These are phyloP conservation scores for Neurospora tetraspora DNA, from an alignment of 495 filamentous ascomycete genomes.

Conservation along the genomic window DNA sequence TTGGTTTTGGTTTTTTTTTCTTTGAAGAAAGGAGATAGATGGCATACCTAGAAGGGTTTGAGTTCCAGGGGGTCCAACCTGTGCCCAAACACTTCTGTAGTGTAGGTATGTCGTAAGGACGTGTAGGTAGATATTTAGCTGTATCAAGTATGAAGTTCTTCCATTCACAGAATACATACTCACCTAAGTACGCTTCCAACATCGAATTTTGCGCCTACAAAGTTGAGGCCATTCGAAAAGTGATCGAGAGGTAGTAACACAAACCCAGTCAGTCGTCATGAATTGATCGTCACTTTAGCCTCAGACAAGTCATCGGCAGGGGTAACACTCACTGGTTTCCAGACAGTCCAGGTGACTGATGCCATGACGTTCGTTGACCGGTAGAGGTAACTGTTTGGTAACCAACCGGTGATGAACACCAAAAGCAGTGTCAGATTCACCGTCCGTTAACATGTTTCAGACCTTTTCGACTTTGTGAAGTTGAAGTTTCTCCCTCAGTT, in stretches of 20 bases:
- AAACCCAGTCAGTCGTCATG: background rate
- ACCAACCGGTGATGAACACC: background rate
- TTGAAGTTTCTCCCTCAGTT: background rate
- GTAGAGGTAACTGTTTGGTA: background rate
- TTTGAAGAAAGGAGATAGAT: background rate
- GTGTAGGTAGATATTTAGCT: background rate
- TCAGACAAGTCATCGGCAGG: background rate
- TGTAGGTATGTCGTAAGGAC: background rate
- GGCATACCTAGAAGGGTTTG: background rate
- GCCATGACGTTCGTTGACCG: background rate
- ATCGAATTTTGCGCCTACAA: background rate
- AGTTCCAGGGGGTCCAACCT: background rate
- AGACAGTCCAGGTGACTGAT: background rate
- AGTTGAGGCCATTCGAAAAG: background rate
- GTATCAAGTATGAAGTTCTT: background rate
- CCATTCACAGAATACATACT: no score
- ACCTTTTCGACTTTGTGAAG: background rate
- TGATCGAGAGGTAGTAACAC: background rate
- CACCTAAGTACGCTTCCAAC: no score
- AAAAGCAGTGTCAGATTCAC: background rate
- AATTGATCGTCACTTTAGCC: background rate
- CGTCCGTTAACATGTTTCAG: background rate
- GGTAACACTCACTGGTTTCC: background rate
- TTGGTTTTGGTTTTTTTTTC: background rate
- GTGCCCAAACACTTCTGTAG: background rate